These are phyloP conservation scores for Beauveria rudraprayagi DNA, from an alignment of 2,329 filamentous ascomycete genomes.

Conservation along the genomic window DNA sequence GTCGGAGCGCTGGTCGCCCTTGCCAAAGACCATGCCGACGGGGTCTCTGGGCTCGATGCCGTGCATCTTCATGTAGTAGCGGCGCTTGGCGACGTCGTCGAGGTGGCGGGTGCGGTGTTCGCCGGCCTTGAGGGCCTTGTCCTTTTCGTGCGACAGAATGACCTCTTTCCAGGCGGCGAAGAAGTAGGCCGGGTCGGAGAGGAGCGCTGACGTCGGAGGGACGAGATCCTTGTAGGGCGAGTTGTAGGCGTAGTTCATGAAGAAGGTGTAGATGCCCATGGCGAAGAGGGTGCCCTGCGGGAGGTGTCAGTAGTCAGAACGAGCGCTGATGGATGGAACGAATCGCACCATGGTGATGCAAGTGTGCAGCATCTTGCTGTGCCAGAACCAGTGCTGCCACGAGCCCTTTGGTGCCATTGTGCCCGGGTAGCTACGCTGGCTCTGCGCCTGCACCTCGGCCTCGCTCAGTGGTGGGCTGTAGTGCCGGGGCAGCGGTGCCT, in stretches of 20 bases:
- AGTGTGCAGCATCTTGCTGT: constrained; percentile 67
- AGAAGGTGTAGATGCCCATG: constrained; percentile 65
- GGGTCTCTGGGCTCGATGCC: constrained; percentile 60
- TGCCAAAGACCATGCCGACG: constrained; percentile 39
- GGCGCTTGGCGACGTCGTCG: constrained; percentile 82
- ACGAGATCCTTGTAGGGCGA: constrained; percentile 76
- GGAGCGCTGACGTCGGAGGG: constrained; percentile 60
- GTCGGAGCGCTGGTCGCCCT: constrained; percentile 27
- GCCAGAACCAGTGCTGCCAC: constrained; percentile 77
- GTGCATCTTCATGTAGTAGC: constrained; percentile 78
- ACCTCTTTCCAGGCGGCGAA: constrained; percentile 60
- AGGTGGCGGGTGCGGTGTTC: constrained; percentile 66
- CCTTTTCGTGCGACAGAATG: constrained; percentile 66
- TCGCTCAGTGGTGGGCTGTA: constrained; percentile 67
- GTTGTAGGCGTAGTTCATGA: constrained; percentile 68
- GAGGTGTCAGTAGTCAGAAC: background rate
- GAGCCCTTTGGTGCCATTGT: constrained; percentile 80
- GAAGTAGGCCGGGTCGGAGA: constrained; percentile 62
- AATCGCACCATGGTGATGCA: constrained; percentile 70
- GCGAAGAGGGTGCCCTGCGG: constrained; percentile 55
- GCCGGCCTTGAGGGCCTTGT: constrained; percentile 58
- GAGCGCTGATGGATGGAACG: background rate
- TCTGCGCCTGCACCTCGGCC: constrained; percentile 59
- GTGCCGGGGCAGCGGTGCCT: constrained; percentile 43
- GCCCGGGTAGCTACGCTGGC: constrained; percentile 70